Evolutionary conservation across 768 basidiomycete species (phyloP).

Genomic region (Trametes villosa): DNA sequence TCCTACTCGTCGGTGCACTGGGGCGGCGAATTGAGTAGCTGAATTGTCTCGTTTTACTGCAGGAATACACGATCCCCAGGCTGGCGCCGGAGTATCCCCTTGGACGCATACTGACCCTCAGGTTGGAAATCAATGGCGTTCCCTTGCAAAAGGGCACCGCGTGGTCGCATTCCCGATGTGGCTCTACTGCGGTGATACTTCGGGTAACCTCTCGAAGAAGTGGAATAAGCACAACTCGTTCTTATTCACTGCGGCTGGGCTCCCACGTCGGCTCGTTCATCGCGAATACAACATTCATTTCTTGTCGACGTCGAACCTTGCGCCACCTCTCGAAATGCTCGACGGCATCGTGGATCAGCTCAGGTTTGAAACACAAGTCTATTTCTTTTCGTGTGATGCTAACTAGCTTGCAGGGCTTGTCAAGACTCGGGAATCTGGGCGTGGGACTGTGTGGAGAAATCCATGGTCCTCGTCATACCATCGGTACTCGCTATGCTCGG

Average conservation of each 20-base stretch:
- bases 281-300: conserved; percentile 47
- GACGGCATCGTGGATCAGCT: conserved; percentile 33
- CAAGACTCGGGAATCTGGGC: conserved; percentile 43
- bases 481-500: conserved; percentile 34
- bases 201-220: conserved; percentile 50
- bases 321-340: conserved; percentile 48
- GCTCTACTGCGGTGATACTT: conserved; percentile 51
- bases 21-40: no score
- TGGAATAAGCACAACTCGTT: conserved; percentile 52
- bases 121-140: conserved; percentile 13
- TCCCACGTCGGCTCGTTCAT: conserved; percentile 36
- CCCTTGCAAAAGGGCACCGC: conserved; percentile 16
- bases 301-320: conserved; percentile 45
- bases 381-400: neutral
- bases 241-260: conserved; percentile 42
- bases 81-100: neutral
- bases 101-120: conserved; percentile 8
- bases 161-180: conserved; percentile 42
- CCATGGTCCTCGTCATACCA: conserved; percentile 18
- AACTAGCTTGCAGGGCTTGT: conserved; percentile 21
- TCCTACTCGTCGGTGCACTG: neutral
- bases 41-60: no score
- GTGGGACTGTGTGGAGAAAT: conserved; percentile 36
- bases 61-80: neutral
- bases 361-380: conserved; percentile 38